Conservation (phyloP, 768 basidiomycete genomes). For the Rhizopogon vulgaris region DNA sequence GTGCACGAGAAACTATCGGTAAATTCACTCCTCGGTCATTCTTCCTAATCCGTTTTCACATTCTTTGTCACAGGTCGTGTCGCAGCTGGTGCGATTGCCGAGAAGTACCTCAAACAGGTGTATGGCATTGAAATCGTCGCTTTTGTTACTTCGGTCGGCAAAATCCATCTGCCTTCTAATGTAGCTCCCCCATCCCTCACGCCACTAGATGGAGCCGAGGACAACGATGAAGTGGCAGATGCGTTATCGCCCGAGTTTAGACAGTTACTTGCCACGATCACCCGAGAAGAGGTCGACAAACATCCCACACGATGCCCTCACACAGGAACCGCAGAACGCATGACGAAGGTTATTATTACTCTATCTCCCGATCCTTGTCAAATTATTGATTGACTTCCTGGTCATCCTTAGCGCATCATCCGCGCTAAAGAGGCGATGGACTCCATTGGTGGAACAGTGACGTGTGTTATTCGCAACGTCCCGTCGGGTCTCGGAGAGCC, state of each 20-base stretch:
- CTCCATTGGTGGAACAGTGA: slow-evolving; percentile 97
- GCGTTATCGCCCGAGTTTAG: slow-evolving; percentile 80
- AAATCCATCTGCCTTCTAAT: slow-evolving; percentile 69
- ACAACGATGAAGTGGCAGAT: slow-evolving; percentile 61
- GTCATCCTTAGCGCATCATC: slow-evolving; percentile 68
- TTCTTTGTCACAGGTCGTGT: slow-evolving; percentile 63
- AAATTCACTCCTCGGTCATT: slow-evolving; percentile 6
- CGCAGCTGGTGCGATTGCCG: slow-evolving; percentile 96
- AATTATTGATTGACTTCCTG: slow-evolving; percentile 7
- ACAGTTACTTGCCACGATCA: slow-evolving; percentile 68
- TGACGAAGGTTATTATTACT: slow-evolving; percentile 65
- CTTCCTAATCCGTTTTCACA: neutral
- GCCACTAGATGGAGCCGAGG: slow-evolving; percentile 42
- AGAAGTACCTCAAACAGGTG: slow-evolving; percentile 84
- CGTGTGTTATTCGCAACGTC: slow-evolving; percentile 88
- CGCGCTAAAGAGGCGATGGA: slow-evolving; percentile 87
- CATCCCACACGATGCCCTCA: slow-evolving; percentile 89
- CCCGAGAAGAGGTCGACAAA: slow-evolving; percentile 84
- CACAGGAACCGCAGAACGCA: slow-evolving; percentile 77
- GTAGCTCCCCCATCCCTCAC: slow-evolving; percentile 35
- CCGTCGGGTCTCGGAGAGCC: slow-evolving; percentile 95
- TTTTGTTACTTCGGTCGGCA: slow-evolving; percentile 95
- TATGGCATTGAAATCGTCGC: slow-evolving; percentile 94
- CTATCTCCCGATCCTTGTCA: slow-evolving; percentile 28
- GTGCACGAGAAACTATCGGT: slow-evolving; percentile 97